A percentile compares a stretch with the other conserved stretches of the same genome.
These are phyloP conservation scores for Colletotrichum falcatum DNA, from an alignment of 2,329 filamentous ascomycete species.

Conservation along the genomic window DNA sequence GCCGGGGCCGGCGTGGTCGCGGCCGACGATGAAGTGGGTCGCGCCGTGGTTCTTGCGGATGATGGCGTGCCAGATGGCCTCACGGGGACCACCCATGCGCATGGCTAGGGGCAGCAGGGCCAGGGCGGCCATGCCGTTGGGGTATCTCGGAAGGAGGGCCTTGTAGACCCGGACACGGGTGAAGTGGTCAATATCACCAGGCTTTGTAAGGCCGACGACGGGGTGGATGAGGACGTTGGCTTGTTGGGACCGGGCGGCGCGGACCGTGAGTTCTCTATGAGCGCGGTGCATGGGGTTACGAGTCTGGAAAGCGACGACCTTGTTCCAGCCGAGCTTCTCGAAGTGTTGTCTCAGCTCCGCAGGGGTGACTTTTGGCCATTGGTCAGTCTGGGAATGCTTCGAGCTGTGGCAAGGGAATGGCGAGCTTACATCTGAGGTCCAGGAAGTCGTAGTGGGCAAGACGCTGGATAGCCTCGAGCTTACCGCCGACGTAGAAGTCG, in stretches of 20 bases:
- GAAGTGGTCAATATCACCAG: constrained; percentile 99
- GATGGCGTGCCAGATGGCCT: constrained; percentile 99
- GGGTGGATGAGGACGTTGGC: constrained; percentile 99
- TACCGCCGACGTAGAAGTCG: constrained; percentile 95
- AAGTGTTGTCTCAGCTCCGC: constrained; percentile 96
- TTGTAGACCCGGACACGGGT: constrained; percentile 99
- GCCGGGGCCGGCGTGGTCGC: constrained; percentile 96
- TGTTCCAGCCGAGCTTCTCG: constrained; percentile 98
- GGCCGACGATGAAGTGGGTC: constrained; percentile 98
- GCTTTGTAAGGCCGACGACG: constrained; percentile 98
- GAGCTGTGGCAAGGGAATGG: no score
- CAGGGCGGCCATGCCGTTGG: constrained; percentile 98
- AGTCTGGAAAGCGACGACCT: constrained; percentile 99
- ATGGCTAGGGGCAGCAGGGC: constrained; percentile 96
- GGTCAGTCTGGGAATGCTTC: constrained; percentile 38
- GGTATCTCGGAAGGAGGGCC: constrained; percentile 94
- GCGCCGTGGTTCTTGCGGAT: constrained; percentile 99
- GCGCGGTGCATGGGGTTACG: constrained; percentile 99
- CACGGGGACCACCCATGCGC: constrained; percentile 98
- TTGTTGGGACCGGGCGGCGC: constrained; percentile 93
- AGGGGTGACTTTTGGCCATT: constrained; percentile 76
- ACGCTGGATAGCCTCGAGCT: constrained; percentile 94
- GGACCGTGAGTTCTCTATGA: constrained; percentile 96
- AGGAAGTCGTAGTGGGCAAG: constrained; percentile 99
- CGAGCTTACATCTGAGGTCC: constrained; percentile 84